Base-by-base conservation (phyloP, 2,329 filamentous ascomycete genomes). In the Alternaria postmessia region DNA sequence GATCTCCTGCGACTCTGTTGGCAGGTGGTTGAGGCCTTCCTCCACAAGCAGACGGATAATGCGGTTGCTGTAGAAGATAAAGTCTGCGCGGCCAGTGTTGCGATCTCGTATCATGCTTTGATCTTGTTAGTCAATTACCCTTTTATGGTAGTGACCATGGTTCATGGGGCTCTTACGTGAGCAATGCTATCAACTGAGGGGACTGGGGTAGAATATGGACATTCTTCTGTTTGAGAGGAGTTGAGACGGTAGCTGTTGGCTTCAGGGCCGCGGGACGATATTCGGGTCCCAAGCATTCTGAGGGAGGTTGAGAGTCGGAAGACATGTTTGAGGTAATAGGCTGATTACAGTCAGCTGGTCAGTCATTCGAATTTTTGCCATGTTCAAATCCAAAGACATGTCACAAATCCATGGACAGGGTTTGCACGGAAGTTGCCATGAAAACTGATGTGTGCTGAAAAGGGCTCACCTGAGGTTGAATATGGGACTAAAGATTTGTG, bases 31-130 rank as follows among this genome's bases (percentile, higher is more conserved):
- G 55, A 99, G 85, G 4, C 95, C 95, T 81, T 99, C 95, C 80
- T 99, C 95, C 41, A 99, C 95, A 7, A 99, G 86, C 42, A 99
- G 86, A 32, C 95, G 92, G 78, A 98, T 98, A 78, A 99, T 98
- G 61, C 95, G 89, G 81, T 99, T 99, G 43, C 94, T 97, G 83
- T 98, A 97, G 82, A 99, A 99, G 76, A 99, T 97, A 79, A 99
- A 99, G 80, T 99, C 95, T 64, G 93, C 95, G 60, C 95, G 91
- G 57, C 90, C 88, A 6, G 95, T 99, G 68, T 90, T 87, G 79
- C 91, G 92, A 80, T 97, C 93, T 71, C 95, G 91, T 76, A 99
- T 98, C 87, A 97, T 97, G 64, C 94, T 98, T 53, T 46, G 18
- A 42, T 4, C 5, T 20, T 22, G 16, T 66, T 61, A 70, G 58